A percentile compares a stretch with the other conserved stretches of the same genome.
Evolutionary conservation across 768 basidiomycete species (phyloP).

Genomic region (Roridomyces roridus): DNA sequence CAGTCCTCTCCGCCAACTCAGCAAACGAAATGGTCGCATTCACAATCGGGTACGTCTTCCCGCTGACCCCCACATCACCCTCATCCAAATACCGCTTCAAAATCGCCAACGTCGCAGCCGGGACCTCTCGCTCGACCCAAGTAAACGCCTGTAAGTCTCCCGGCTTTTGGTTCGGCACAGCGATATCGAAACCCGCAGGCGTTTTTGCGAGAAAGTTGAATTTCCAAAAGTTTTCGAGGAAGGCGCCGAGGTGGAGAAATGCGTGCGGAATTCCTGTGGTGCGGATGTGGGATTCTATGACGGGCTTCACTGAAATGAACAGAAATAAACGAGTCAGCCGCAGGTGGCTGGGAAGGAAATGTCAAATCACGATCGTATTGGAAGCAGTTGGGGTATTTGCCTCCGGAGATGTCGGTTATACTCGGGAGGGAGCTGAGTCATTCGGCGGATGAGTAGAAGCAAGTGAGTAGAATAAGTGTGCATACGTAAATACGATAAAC

Average conservation of each 20-base stretch:
- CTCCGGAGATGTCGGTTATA: no score
- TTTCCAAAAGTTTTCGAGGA: neutral
- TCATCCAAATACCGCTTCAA: neutral
- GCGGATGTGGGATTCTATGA: no score
- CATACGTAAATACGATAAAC: constrained; percentile 1
- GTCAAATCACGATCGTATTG: neutral
- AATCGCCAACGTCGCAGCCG: neutral
- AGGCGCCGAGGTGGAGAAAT: neutral
- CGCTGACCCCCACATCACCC: neutral
- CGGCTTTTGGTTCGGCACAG: neutral
- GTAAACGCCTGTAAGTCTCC: neutral
- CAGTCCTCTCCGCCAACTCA: no score
- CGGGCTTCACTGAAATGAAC: no score
- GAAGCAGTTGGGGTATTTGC: neutral
- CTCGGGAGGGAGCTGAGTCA: neutral
- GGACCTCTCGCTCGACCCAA: neutral
- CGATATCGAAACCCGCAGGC: neutral
- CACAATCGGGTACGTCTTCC: neutral
- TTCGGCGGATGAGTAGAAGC: neutral
- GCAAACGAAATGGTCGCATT: no score
- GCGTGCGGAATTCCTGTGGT: no score
- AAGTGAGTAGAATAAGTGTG: neutral
- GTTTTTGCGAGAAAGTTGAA: neutral
- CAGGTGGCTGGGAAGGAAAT: no score
- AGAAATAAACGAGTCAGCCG: neutral